phyloP scores from a whole-genome alignment of 768 basidiomycete genomes.

The Dentipellis sp. region DNA sequence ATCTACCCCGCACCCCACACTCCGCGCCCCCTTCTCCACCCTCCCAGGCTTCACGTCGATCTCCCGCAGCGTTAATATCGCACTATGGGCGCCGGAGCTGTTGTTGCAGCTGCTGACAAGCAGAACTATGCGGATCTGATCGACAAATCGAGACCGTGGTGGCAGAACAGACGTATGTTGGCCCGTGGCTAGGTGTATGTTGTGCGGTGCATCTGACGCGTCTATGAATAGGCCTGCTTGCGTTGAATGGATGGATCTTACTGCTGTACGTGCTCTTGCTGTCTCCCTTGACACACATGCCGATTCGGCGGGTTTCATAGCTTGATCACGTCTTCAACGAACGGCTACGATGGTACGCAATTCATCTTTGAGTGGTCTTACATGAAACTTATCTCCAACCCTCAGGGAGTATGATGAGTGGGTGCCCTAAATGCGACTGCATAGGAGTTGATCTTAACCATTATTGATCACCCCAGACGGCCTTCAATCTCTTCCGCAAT shows the following conservation, averaged over 20 bases:
- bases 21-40: not conserved
- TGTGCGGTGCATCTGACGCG: not conserved
- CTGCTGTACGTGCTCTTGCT: slow-evolving; percentile 15
- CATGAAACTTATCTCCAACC: not conserved
- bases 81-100: not conserved
- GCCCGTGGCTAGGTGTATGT: not conserved
- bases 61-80: not conserved
- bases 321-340: slow-evolving; percentile 27
- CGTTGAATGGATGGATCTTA: slow-evolving; percentile 21
- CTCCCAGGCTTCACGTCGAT: not conserved
- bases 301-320: slow-evolving; percentile 9
- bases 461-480: not conserved
- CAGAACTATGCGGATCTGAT: not conserved
- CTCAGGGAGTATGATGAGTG: slow-evolving; percentile 29
- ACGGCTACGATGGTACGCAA: slow-evolving; percentile 26
- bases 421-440: slow-evolving; percentile 11
- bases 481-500: not conserved
- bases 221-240: slow-evolving; percentile 10
- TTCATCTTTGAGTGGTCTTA: not conserved
- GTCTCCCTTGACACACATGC: not conserved
- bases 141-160: not conserved
- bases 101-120: not conserved
- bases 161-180: not conserved
- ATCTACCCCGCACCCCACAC: not conserved
- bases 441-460: not conserved